Evolutionary conservation across 2,329 filamentous ascomycete species (phyloP).

Genomic region (Fusarium albosuccineum): DNA sequence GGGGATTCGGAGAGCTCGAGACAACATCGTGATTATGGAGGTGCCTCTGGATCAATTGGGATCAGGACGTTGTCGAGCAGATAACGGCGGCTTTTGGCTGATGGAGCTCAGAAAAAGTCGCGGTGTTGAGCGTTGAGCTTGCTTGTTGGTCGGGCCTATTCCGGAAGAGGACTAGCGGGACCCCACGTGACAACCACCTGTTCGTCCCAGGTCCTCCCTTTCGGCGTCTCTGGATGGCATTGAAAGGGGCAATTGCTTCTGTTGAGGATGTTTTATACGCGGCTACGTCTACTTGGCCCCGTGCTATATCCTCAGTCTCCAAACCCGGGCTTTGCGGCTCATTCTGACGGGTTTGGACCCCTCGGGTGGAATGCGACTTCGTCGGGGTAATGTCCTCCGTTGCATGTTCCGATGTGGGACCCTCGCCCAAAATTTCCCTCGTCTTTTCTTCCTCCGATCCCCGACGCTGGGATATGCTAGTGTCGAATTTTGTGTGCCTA

Average conservation of each 20-base stretch:
- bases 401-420: conserved; percentile 31
- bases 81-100: conserved; percentile 49
- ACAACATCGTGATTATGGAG: conserved; percentile 71
- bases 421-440: conserved; percentile 36
- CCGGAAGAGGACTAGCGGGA: conserved; percentile 43
- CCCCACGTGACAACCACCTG: conserved; percentile 39
- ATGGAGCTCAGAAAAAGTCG: conserved; percentile 59
- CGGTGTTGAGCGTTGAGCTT: conserved; percentile 59
- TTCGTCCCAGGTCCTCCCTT: conserved; percentile 74
- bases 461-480: conserved; percentile 38
- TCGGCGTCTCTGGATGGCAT: conserved; percentile 77
- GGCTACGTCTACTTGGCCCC: conserved; percentile 62
- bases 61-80: conserved; percentile 48
- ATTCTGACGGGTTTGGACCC: conserved; percentile 8
- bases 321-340: not conserved
- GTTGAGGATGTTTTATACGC: not conserved
- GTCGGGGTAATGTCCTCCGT: conserved; percentile 42
- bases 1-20: conserved; percentile 74
- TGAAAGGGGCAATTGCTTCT: not conserved
- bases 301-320: conserved; percentile 72
- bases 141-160: conserved; percentile 56
- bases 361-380: conserved; percentile 22
- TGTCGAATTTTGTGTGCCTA: conserved; percentile 14
- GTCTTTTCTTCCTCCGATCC: conserved; percentile 45
- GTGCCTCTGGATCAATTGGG: conserved; percentile 51